Conservation (phyloP, 371 early-diverging fungal genomes). For the Lichtheimia corymbifera region DNA sequence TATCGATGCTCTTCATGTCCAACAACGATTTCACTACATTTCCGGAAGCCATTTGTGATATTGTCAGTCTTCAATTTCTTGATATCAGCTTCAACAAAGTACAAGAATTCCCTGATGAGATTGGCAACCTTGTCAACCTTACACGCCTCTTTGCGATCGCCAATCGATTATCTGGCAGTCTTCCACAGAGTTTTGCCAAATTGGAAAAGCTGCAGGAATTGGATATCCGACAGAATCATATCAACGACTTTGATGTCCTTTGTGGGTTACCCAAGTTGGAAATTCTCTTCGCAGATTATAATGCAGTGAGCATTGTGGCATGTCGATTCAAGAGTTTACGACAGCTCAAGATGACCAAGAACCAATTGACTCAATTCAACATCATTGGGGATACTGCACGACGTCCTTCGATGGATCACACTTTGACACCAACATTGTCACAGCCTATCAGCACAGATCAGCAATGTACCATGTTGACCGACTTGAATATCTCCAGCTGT, state of each 20-base stretch:
- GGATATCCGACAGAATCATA: slow-evolving; percentile 74
- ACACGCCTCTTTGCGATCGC: slow-evolving; percentile 69
- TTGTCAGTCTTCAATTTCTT: slow-evolving; percentile 64
- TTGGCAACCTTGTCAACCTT: slow-evolving; percentile 69
- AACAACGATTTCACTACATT: slow-evolving; percentile 79
- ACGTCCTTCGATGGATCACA: slow-evolving; percentile 7
- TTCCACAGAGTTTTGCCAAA: slow-evolving; percentile 66
- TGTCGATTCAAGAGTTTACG: slow-evolving; percentile 43
- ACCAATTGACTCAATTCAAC: slow-evolving; percentile 61
- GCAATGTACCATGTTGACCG: slow-evolving; percentile 30
- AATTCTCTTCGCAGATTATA: slow-evolving; percentile 69
- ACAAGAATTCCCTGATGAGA: slow-evolving; percentile 68
- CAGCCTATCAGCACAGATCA: background rate
- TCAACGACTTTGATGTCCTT: slow-evolving; percentile 65
- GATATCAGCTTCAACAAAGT: slow-evolving; percentile 89
- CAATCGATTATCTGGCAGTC: slow-evolving; percentile 69
- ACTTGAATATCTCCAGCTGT: slow-evolving; percentile 72
- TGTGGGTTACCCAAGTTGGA: slow-evolving; percentile 63
- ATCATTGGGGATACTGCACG: slow-evolving; percentile 9
- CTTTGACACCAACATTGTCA: background rate
- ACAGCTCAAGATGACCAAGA: slow-evolving; percentile 58
- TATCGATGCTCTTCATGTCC: slow-evolving; percentile 72
- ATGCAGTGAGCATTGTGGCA: slow-evolving; percentile 59
- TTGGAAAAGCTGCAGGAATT: slow-evolving; percentile 70
- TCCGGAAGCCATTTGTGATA: slow-evolving; percentile 64